Evolutionary conservation across 1,139 yeast species (phyloP), one percentile per base, ranked within the genome.

Genomic region (Diutina catenulata): DNA sequence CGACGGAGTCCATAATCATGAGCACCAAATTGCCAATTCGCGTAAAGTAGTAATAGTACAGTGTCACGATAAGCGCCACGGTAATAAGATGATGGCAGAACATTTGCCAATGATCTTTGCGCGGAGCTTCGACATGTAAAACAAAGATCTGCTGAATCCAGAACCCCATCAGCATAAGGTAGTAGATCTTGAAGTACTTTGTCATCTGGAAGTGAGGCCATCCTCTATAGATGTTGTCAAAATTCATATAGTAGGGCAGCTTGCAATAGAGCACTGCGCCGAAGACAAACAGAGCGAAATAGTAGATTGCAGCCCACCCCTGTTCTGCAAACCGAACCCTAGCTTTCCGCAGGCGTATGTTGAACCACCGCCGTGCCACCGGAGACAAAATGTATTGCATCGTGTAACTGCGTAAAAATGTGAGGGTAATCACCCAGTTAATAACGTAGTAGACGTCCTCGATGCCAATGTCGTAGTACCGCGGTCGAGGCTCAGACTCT

Each of bases 101-200:
- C 96, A 87, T 87, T 56, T 86, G 95, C 48, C 60, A 58, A 55
- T 83, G 79, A 55, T 87, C 96, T 54, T 84, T 84, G 48, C 96
- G 74, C 45, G 68, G 73, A 44, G 74, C 76, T 58, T 87, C 96
- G 39, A 86, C 60, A 56, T 84, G 76, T 43, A 87, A 62, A 15
- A 80, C 86, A 47, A 81, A 70, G 20, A 84, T 66, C 56, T 84
- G 94, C 49, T 82, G 87, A 44, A 84, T 52, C 94, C 94, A 87
- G 47, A 74, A 76, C 7, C 83, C 79, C 27, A 80, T 66, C 48
- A 81, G 80, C 36, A 78, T 59, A 40, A 87, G 63, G 51, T 87
- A 87, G 58, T 82, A 87, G 11, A 62, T 54, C 57, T 87, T 87
- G 55, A 80, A 66, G n/a, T 54, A 48, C 2, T 53, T 49, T 1